These are phyloP conservation scores for Aspergillus sp. DNA, from an alignment of 2,329 filamentous ascomycete genomes.

Conservation along the genomic window DNA sequence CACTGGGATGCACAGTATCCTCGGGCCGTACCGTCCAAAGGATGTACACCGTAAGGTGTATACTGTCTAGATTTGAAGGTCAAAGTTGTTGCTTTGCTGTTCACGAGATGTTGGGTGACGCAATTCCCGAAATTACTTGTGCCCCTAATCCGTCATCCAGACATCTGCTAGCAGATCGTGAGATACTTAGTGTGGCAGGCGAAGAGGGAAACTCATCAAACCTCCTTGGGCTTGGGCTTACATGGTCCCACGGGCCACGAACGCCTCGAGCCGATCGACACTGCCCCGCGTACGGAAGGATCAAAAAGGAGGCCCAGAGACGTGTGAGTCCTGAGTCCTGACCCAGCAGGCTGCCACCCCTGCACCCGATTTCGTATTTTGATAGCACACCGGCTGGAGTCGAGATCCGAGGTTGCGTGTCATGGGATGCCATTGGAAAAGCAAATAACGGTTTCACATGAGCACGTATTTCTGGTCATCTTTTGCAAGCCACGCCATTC, in stretches of 20 bases:
- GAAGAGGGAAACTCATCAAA: not conserved
- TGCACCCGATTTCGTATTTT: not conserved
- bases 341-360: not conserved
- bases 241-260: not conserved
- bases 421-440: not conserved
- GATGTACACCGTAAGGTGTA: not conserved
- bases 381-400: not conserved
- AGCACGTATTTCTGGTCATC: not conserved
- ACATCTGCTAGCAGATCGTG: not conserved
- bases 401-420: conserved; percentile 7
- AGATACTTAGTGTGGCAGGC: not conserved
- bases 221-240: not conserved
- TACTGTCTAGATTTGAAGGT: not conserved
- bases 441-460: conserved; percentile 9
- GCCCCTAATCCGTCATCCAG: not conserved
- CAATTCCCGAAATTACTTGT: not conserved
- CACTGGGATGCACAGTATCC: not conserved
- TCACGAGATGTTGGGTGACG: not conserved
- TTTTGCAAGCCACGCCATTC: conserved; percentile 1
- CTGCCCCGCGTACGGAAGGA: conserved; percentile 10
- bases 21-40: conserved; percentile 2
- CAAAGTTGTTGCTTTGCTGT: not conserved
- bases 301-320: conserved; percentile 6
- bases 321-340: not conserved
- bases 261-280: conserved; percentile 10